Evolutionary conservation across 768 basidiomycete species (phyloP), one percentile per base, ranked within the genome.

Genomic region (Sarcodon aspratus): DNA sequence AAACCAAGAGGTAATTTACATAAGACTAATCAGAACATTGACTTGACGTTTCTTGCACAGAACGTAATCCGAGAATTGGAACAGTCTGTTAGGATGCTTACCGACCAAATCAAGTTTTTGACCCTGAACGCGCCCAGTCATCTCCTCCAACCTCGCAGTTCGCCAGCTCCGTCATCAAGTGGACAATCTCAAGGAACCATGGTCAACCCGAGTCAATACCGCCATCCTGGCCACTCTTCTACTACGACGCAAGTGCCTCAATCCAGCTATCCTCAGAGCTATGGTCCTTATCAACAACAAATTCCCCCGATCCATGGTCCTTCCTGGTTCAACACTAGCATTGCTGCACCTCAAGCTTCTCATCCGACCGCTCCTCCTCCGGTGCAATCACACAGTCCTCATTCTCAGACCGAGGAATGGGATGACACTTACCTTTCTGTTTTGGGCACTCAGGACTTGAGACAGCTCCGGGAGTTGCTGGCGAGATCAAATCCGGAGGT

Each of bases 81-180:
- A 63, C 82, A 81, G 55, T 79, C 78, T 6, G 81, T 92, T 48
- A 73, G 86, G 47, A 57, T 76, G 18, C 68, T 92, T 48, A 74
- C 83, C 32, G 89, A 92, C 45, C 89, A 92, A 60, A 78, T 92
- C 58, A 90, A 88, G 61, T 86, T 80, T 67, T 64, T 88, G 52
- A 79, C 71, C 55, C 67, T 82, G 64, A 86, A 44, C 69, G 37
- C 53, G n/a, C 47, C 21, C 36, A 47, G 50, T 42, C 48, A 53
- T 17, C 38, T 50, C 36, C 44, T 55, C 48, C 53, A 49, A 38
- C 32, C 51, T 36, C 57, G 56, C 48, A 48, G 50, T 15, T 59
- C 59, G 13, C 62, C 59, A 5, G 55, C 52, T 27, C 48, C 57
- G 9, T 47, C 61, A 27, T 35, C 31, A 50, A 47, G 48, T 48